Evolutionary conservation across 2,329 filamentous ascomycete species (phyloP).

Genomic region (Septoria linicola): DNA sequence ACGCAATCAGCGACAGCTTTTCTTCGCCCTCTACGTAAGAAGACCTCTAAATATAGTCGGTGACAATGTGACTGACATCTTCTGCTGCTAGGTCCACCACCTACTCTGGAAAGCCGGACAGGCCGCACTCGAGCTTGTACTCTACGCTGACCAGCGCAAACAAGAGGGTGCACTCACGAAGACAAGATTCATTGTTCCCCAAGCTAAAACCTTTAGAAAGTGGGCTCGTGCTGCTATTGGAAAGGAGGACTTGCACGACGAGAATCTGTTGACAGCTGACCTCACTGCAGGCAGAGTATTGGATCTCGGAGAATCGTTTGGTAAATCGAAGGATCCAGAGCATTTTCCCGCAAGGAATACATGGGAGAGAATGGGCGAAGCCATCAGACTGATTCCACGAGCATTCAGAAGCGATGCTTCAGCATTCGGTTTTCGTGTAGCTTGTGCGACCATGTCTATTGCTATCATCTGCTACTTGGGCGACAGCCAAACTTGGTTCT

Average conservation of each 20-base stretch:
- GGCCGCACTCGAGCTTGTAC: slow-evolving; percentile 62
- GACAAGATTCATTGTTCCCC: slow-evolving; percentile 64
- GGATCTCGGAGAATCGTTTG: slow-evolving; percentile 64
- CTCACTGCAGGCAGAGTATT: slow-evolving; percentile 58
- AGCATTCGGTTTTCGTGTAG: slow-evolving; percentile 68
- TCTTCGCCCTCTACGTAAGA: slow-evolving; percentile 67
- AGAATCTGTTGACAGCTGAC: slow-evolving; percentile 57
- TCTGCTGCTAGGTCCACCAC: too few species aligned
- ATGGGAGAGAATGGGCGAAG: slow-evolving; percentile 62
- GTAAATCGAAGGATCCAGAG: slow-evolving; percentile 66
- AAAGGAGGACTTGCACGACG: slow-evolving; percentile 54
- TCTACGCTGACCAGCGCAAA: slow-evolving; percentile 65
- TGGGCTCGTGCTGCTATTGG: slow-evolving; percentile 60
- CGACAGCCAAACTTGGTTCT: slow-evolving; percentile 64
- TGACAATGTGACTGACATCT: too few species aligned
- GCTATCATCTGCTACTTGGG: slow-evolving; percentile 66
- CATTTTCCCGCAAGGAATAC: slow-evolving; percentile 64
- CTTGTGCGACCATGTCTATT: slow-evolving; percentile 69
- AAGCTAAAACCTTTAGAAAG: slow-evolving; percentile 61
- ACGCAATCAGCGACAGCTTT: slow-evolving; percentile 66
- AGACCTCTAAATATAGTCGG: too few species aligned
- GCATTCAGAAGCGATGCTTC: slow-evolving; percentile 66
- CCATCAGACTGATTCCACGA: slow-evolving; percentile 55
- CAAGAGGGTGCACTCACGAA: slow-evolving; percentile 65
- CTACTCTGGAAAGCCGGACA: slow-evolving; percentile 59